Percentiles rank a stretch among this genome's conserved stretches.
These are phyloP conservation scores for Mortierella antarctica DNA, from an alignment of 192 early-diverging fungal genomes.

Conservation along the genomic window DNA sequence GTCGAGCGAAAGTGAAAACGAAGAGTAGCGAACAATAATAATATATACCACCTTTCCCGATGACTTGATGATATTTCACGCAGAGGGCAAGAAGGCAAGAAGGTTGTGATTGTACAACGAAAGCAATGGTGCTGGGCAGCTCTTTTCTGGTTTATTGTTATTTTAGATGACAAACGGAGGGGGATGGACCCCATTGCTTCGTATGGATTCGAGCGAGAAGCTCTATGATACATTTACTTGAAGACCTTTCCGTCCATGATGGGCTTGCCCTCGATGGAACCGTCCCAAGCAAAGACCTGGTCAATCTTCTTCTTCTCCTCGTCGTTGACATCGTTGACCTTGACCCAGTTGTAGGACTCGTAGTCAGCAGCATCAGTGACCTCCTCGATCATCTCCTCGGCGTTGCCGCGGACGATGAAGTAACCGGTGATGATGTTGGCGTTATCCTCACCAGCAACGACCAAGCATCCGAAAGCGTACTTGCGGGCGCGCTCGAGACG, in stretches of 20 bases:
- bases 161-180: no score
- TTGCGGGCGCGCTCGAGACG: slow-evolving; percentile 93
- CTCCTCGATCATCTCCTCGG: slow-evolving; percentile 49
- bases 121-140: no score
- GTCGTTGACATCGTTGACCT: slow-evolving; percentile 74
- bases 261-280: slow-evolving; percentile 74
- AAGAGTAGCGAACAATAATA: no score
- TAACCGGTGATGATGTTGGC: slow-evolving; percentile 93
- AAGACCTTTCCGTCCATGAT: slow-evolving; percentile 89
- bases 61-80: no score
- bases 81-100: no score
- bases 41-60: no score
- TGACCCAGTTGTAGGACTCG: slow-evolving; percentile 87
- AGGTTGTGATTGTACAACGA: no score
- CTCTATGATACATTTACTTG: slow-evolving; percentile 65
- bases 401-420: slow-evolving; percentile 89
- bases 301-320: slow-evolving; percentile 48
- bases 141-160: no score
- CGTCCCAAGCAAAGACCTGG: slow-evolving; percentile 83
- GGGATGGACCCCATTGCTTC: no score
- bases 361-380: slow-evolving; percentile 84
- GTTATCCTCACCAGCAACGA: slow-evolving; percentile 85
- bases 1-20: no score
- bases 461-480: slow-evolving; percentile 92
- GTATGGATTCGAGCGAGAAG: no score